Percentiles rank a stretch among this genome's conserved stretches.
Conservation (phyloP, 371 early-diverging fungal species). For the Mucor saturninus region DNA sequence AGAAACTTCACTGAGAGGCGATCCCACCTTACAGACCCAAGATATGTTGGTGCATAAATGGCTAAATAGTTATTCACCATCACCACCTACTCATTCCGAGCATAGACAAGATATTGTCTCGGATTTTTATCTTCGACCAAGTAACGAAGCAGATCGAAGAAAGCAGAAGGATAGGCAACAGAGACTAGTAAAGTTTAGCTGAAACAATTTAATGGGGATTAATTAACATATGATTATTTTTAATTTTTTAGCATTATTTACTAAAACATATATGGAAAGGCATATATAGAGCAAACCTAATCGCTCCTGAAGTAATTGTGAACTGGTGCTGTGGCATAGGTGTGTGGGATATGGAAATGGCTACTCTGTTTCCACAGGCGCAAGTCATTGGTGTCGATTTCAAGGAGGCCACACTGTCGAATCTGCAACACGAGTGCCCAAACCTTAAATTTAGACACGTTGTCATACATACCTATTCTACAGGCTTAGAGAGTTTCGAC, state of each 20-base stretch:
- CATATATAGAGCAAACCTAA: conserved; percentile 27
- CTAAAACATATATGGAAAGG: conserved; percentile 35
- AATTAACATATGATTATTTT: neutral
- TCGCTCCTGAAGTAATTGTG: conserved; percentile 34
- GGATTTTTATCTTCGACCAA: conserved; percentile 2
- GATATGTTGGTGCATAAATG: neutral
- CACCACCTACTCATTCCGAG: neutral
- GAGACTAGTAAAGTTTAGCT: conserved; percentile 28
- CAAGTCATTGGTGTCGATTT: conserved; percentile 40
- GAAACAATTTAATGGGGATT: neutral
- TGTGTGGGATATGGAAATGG: conserved; percentile 48
- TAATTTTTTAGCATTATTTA: conserved; percentile 39
- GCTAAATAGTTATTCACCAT: neutral
- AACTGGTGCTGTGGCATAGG: conserved; percentile 50
- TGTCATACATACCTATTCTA: conserved; percentile 18
- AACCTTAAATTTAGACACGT: conserved; percentile 30
- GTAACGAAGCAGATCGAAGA: conserved; percentile 2
- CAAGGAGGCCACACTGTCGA: conserved; percentile 16
- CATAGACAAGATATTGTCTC: conserved; percentile 11
- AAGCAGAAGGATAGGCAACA: conserved; percentile 34
- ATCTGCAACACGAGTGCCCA: conserved; percentile 2
- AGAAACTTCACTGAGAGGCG: no score
- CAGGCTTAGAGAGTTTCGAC: conserved; percentile 33
- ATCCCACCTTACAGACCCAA: no score
- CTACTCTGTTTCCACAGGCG: conserved; percentile 34